A percentile compares a stretch with the other conserved stretches of the same genome.
Evolutionary conservation across 148 eudicot genomes (phyloP).

Genomic region (Arbutus unedo): DNA sequence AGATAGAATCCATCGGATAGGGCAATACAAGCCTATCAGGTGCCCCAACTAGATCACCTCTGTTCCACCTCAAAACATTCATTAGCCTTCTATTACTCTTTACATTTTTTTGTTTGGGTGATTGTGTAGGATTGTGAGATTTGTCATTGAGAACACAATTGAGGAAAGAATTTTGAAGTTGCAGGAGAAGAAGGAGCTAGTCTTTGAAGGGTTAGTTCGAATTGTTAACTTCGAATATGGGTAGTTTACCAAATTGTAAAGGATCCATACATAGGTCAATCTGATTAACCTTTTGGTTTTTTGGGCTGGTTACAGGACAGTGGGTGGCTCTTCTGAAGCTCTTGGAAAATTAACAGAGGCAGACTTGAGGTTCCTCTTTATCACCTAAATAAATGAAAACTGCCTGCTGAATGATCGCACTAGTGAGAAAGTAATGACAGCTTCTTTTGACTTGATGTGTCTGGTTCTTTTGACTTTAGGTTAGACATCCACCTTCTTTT

Average conservation of each 20-base stretch:
- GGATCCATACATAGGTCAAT: not conserved
- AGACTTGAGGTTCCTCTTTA: constrained; percentile 77
- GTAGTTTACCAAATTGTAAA: not conserved
- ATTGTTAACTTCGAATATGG: not conserved
- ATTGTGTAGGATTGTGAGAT: constrained; percentile 66
- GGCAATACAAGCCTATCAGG: constrained; percentile 94
- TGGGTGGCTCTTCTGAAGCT: constrained; percentile 84
- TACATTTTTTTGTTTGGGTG: not conserved
- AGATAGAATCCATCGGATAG: constrained; percentile 92
- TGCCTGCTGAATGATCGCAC: not conserved
- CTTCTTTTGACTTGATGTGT: not conserved
- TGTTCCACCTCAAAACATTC: not conserved
- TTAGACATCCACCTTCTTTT: not conserved
- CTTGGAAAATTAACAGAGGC: constrained; percentile 77
- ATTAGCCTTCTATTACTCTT: not conserved
- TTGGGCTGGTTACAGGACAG: constrained; percentile 50
- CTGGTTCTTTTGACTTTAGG: not conserved
- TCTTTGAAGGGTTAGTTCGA: constrained; percentile 81
- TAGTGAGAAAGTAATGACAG: not conserved
- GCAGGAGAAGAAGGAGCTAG: constrained; percentile 92
- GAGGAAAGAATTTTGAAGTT: constrained; percentile 90
- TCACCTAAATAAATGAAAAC: constrained; percentile 24
- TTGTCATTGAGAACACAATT: constrained; percentile 73
- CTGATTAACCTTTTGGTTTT: not conserved
- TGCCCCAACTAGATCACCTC: not conserved